Conservation (phyloP, 306 rosid species). For the Heteromeles arbutifolia region DNA sequence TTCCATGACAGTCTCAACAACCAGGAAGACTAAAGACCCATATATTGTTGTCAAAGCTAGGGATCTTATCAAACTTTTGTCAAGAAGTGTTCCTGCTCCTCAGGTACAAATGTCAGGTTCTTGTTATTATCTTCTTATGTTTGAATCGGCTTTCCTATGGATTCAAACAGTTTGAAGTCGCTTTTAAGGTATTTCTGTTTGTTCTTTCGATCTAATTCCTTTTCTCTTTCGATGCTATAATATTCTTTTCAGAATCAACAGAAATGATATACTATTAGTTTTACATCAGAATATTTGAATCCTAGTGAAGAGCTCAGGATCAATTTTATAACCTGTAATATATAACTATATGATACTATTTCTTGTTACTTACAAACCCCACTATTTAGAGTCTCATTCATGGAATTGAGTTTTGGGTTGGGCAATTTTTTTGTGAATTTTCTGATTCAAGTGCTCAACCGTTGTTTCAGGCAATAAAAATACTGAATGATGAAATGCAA, state of each 20-base stretch:
- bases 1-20: conserved; percentile 88
- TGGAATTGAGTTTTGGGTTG: background rate
- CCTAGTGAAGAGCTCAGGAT: background rate
- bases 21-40: conserved; percentile 84
- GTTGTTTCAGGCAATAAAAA: conserved; percentile 60
- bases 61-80: conserved; percentile 81
- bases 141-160: background rate
- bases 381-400: background rate
- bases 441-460: conserved; percentile 2
- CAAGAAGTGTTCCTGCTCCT: conserved; percentile 90
- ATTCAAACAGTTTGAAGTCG: background rate
- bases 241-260: background rate
- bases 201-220: background rate
- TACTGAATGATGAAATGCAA: conserved; percentile 77
- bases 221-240: background rate
- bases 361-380: background rate
- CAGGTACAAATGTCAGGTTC: conserved; percentile 37
- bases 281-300: background rate
- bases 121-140: background rate
- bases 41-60: conserved; percentile 79
- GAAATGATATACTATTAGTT: background rate
- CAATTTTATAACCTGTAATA: background rate
- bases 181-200: background rate
- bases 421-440: background rate
- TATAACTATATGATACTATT: background rate